These are phyloP conservation scores for Stentor roeselii DNA, from an alignment of 73 alveolate species.

Conservation along the genomic window DNA sequence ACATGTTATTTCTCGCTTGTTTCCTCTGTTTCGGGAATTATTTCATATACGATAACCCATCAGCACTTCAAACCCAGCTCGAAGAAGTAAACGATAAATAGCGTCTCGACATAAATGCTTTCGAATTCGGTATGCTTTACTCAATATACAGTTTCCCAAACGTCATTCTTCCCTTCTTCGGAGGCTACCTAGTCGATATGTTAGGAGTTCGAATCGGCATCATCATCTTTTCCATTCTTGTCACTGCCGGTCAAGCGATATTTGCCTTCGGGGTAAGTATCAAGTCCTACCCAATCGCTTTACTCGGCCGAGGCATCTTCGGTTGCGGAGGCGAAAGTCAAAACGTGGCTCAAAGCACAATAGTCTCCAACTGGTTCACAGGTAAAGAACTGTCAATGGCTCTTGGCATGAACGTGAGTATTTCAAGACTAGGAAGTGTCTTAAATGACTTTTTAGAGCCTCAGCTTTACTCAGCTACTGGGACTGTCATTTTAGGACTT, in stretches of 20 bases:
- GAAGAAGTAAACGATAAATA: constrained; percentile 28
- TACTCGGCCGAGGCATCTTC: constrained; percentile 89
- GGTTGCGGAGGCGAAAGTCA: constrained; percentile 90
- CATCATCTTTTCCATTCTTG: constrained; percentile 28
- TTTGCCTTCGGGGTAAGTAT: constrained; percentile 70
- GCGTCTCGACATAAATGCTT: constrained; percentile 24
- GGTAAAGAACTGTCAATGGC: constrained; percentile 95
- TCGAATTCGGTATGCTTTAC: constrained; percentile 54
- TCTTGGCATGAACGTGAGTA: constrained; percentile 77
- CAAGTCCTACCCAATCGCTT: constrained; percentile 53
- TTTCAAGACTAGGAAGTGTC: constrained; percentile 77
- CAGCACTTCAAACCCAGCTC: constrained; percentile 41
- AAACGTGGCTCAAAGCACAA: constrained; percentile 73
- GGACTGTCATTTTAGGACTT: constrained; percentile 54
- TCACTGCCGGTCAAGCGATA: constrained; percentile 64
- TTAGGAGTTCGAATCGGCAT: constrained; percentile 42
- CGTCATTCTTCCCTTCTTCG: constrained; percentile 77
- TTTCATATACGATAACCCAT: constrained; percentile 51
- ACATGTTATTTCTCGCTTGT: constrained; percentile 38
- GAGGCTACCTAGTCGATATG: constrained; percentile 77
- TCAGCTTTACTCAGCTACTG: not conserved
- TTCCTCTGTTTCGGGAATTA: constrained; percentile 47
- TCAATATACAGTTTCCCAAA: constrained; percentile 85
- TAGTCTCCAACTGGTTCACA: constrained; percentile 92
- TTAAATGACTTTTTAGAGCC: constrained; percentile 43